Conservation (phyloP, 805 yeast species). For the Metschnikowia lunata region DNA sequence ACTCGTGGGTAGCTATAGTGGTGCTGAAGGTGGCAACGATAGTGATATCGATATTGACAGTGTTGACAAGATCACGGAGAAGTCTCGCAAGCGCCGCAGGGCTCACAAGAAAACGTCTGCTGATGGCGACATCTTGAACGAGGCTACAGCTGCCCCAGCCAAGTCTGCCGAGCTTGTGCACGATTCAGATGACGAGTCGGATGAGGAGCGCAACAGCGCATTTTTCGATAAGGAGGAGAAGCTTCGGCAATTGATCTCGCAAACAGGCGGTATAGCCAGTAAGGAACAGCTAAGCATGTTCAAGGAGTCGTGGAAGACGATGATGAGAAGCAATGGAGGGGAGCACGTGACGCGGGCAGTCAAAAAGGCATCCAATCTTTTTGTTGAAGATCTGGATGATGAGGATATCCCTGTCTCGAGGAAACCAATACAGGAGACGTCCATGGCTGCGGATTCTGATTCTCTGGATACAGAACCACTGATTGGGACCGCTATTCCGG, state of each 20-base stretch:
- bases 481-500: not conserved
- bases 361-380: constrained; percentile 12
- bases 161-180: constrained; percentile 50
- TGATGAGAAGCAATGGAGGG: constrained; percentile 4
- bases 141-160: not conserved
- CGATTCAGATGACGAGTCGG: constrained; percentile 63
- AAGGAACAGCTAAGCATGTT: constrained; percentile 14
- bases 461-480: not conserved
- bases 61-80: not conserved
- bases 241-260: constrained; percentile 37
- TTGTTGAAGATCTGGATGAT: constrained; percentile 13
- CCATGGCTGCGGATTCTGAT: not conserved
- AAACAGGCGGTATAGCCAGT: constrained; percentile 37
- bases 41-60: not conserved
- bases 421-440: not conserved
- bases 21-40: constrained; percentile 1
- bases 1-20: not conserved
- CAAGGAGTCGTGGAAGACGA: constrained; percentile 15
- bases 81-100: not conserved
- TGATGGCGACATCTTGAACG: not conserved
- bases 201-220: constrained; percentile 46
- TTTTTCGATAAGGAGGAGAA: constrained; percentile 56
- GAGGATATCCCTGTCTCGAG: not conserved
- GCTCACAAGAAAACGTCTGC: not conserved
- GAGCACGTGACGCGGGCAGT: constrained; percentile 7